phyloP scores from a whole-genome alignment of 1,139 yeast genomes.

The Lizanozyma gosingica region DNA sequence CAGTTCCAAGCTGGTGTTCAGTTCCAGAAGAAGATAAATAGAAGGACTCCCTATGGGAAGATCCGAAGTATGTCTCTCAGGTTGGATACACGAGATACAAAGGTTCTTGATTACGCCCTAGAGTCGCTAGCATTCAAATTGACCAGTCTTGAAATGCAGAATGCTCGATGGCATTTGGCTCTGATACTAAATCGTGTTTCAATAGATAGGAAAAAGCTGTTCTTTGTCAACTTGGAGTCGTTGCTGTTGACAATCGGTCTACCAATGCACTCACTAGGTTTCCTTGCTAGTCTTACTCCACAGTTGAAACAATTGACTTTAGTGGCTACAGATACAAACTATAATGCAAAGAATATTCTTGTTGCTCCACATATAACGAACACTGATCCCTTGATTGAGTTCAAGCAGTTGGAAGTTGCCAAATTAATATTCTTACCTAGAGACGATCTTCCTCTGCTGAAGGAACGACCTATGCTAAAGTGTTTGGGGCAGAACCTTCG shows the following conservation, averaged over 20 bases:
- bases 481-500: not conserved
- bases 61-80: not conserved
- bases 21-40: not conserved
- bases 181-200: not conserved
- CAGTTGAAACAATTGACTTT: not conserved
- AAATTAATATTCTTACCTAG: not conserved
- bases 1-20: not conserved
- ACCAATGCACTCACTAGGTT: not conserved
- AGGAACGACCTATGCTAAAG: not conserved
- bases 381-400: not conserved
- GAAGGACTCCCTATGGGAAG: not conserved
- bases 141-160: not conserved
- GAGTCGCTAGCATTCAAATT: not conserved
- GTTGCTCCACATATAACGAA: not conserved
- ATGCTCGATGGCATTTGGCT: not conserved
- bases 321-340: not conserved
- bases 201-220: not conserved
- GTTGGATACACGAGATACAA: not conserved
- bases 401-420: not conserved
- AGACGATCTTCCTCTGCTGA: not conserved
- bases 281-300: not conserved
- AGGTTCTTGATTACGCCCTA: not conserved
- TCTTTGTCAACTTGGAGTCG: not conserved
- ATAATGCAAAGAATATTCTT: not conserved
- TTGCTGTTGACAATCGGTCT: not conserved